Conservation (phyloP, 2,329 filamentous ascomycete genomes). For the Hypomyces perniciosus region DNA sequence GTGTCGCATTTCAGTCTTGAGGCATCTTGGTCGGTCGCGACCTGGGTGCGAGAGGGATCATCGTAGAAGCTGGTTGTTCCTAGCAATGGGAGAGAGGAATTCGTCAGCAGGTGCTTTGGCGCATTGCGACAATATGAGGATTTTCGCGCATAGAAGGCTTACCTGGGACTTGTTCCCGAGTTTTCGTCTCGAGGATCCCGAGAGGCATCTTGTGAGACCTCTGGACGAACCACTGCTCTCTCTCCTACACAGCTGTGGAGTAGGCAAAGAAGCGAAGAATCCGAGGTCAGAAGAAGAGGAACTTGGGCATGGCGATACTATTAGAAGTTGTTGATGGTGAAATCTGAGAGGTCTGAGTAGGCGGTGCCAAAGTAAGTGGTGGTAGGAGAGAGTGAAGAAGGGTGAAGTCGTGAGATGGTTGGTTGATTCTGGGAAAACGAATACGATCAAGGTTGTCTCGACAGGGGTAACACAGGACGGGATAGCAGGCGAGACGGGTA, state of each 20-base stretch:
- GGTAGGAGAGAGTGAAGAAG: not conserved
- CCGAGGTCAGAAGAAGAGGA: not conserved
- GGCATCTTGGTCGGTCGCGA: conserved; percentile 32
- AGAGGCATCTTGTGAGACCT: conserved; percentile 37
- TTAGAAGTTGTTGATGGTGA: not conserved
- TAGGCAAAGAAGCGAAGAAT: not conserved
- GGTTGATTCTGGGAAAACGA: not conserved
- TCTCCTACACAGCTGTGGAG: not conserved
- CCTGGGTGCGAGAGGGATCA: conserved; percentile 44
- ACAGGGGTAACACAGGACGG: not conserved
- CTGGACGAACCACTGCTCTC: not conserved
- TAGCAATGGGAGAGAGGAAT: conserved; percentile 20
- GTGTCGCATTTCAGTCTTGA: conserved; percentile 63
- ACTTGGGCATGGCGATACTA: not conserved
- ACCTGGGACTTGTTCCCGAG: conserved; percentile 70
- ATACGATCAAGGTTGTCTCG: not conserved
- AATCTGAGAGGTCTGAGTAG: not conserved
- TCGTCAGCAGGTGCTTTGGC: not conserved
- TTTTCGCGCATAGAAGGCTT: conserved; percentile 21
- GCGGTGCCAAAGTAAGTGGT: too few relatives aligned
- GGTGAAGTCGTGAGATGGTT: not conserved
- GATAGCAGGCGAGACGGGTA: not conserved
- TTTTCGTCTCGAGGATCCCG: conserved; percentile 64
- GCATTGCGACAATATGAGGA: not conserved
- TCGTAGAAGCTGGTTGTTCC: conserved; percentile 62